phyloP scores from a whole-genome alignment of 148 eudicot species.

The Tetragonia tetragonoides region DNA sequence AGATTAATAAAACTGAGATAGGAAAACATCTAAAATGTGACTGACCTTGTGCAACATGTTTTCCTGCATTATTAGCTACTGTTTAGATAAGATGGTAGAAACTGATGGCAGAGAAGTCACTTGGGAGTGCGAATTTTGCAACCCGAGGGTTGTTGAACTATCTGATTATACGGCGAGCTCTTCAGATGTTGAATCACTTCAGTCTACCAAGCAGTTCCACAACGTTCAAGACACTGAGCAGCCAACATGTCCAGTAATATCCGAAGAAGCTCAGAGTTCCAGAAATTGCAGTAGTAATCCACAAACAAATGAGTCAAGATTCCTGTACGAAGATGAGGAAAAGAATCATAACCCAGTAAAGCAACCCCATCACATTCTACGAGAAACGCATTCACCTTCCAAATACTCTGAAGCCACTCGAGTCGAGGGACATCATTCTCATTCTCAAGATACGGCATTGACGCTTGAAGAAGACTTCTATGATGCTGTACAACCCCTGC shows the following conservation, averaged over 20 bases:
- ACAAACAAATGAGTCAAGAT: neutral
- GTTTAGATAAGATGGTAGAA: conserved; percentile 15
- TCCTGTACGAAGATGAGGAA: neutral
- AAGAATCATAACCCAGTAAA: neutral
- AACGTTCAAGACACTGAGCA: conserved; percentile 7
- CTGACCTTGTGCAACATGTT: conserved; percentile 8
- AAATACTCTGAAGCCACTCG: neutral
- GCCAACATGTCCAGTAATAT: neutral
- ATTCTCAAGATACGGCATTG: conserved; percentile 1
- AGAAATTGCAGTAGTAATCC: neutral
- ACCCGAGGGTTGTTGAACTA: conserved; percentile 16
- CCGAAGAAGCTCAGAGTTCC: conserved; percentile 1
- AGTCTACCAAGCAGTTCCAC: conserved; percentile 3
- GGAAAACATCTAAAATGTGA: neutral
- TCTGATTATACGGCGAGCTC: conserved; percentile 20
- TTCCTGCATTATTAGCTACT: conserved; percentile 18
- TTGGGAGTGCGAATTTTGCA: conserved; percentile 28
- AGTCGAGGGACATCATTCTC: neutral
- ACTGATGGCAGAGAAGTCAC: conserved; percentile 14
- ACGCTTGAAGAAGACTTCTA: conserved; percentile 7
- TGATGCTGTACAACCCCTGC: conserved; percentile 16
- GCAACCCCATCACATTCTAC: neutral
- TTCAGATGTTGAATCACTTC: neutral
- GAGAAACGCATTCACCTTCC: neutral
- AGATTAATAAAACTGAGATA: neutral